phyloP scores from a whole-genome alignment of 2,329 filamentous ascomycete genomes.

The Pseudocercospora eumusae region DNA sequence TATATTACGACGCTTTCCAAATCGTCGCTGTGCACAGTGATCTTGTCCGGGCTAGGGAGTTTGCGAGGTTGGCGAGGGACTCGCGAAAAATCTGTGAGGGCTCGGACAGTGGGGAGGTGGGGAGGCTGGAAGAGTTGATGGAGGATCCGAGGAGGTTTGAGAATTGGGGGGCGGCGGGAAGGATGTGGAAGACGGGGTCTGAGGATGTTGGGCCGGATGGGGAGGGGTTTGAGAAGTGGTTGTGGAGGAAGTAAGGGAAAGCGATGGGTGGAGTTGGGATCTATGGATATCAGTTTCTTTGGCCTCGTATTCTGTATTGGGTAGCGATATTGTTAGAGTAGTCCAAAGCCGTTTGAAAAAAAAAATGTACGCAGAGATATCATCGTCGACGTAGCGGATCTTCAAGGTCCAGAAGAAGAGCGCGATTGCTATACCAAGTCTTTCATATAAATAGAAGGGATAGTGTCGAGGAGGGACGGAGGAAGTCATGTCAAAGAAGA shows the following conservation, averaged over 20 bases:
- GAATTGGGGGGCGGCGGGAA: constrained; percentile 26
- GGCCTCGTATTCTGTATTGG: too few relatives aligned
- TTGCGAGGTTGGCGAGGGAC: constrained; percentile 25
- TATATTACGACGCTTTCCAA: constrained; percentile 35
- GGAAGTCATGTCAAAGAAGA: too few relatives aligned
- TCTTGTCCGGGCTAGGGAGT: constrained; percentile 24
- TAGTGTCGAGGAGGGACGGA: too few relatives aligned
- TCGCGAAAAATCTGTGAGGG: constrained; percentile 30
- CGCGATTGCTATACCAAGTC: too few relatives aligned
- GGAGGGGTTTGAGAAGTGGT: constrained; percentile 19
- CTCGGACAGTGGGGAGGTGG: constrained; percentile 25
- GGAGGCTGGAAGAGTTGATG: constrained; percentile 22
- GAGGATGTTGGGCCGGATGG: constrained; percentile 15
- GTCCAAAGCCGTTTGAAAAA: too few relatives aligned
- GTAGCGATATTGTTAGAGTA: too few relatives aligned
- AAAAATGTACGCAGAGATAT: too few relatives aligned
- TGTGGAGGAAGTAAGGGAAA: constrained; percentile 17
- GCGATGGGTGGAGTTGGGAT: background rate
- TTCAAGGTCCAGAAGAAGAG: too few relatives aligned
- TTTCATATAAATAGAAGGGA: too few relatives aligned
- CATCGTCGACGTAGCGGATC: too few relatives aligned
- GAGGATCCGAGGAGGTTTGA: constrained; percentile 25
- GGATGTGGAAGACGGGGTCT: constrained; percentile 28
- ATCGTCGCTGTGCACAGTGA: constrained; percentile 33
- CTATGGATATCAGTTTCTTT: too few relatives aligned